Evolutionary conservation across 345 rosid genomes (phyloP).

Genomic region (Sisymbrium altissimum): DNA sequence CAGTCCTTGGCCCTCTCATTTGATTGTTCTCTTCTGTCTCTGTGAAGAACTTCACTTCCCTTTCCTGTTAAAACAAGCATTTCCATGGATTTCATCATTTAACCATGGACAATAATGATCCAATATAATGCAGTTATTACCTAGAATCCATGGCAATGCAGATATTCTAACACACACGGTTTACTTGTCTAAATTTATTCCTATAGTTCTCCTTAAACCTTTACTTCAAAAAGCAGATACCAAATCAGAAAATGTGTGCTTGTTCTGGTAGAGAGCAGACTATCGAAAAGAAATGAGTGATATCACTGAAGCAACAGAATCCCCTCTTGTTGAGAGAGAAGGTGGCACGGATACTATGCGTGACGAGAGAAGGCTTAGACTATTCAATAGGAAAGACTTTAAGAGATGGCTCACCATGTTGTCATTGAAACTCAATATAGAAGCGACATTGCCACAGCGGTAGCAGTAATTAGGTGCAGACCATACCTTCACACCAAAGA

Average conservation of each 20-base stretch:
- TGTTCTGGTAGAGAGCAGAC: not conserved
- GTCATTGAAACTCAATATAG: slow-evolving; percentile 95
- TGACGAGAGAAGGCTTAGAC: not conserved
- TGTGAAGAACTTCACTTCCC: slow-evolving; percentile 94
- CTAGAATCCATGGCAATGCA: not conserved
- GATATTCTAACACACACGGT: not conserved
- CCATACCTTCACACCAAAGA: slow-evolving; percentile 69
- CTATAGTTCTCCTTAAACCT: not conserved
- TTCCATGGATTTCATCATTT: slow-evolving; percentile 2
- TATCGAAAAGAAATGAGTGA: not conserved
- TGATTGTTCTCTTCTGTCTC: slow-evolving; percentile 99
- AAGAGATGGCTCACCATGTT: slow-evolving; percentile 67
- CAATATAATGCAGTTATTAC: not conserved
- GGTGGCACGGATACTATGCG: not conserved
- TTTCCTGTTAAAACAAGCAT: slow-evolving; percentile 52
- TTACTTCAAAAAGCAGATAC: not conserved
- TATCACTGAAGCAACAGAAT: not conserved
- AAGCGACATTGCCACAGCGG: slow-evolving; percentile 99
- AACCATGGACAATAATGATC: not conserved
- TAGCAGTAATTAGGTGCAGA: slow-evolving; percentile 99
- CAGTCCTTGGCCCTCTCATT: slow-evolving; percentile 99
- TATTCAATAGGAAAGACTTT: not conserved
- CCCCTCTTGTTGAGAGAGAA: not conserved
- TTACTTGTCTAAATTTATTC: not conserved
- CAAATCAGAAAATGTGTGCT: not conserved